Base-by-base conservation (phyloP, 2,329 filamentous ascomycete genomes). In the Penicillium sp. region DNA sequence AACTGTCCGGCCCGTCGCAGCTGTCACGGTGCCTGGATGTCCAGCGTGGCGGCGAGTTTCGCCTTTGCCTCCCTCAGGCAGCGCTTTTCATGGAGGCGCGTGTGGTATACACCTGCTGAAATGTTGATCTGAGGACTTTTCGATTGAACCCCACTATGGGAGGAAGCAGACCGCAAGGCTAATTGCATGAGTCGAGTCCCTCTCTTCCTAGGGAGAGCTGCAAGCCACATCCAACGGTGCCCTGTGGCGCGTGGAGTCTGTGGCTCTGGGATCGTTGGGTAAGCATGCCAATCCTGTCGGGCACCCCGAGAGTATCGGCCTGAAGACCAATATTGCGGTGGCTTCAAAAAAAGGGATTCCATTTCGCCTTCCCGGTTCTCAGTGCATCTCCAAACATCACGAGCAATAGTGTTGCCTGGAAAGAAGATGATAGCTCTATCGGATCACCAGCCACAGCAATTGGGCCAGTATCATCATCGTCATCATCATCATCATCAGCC, bases 201-300 rank as follows among this genome's bases (percentile, higher is more conserved):
- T 37, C 17, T 17, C 25, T 13, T 13, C 25, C 15, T 8, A 31
- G 19, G 21, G 7, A n/a, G 14, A 47, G 25, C 31, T 47, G 36
- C 35, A 47, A 47, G 52, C 52, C 52, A 52, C 52, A 52, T 20
- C 31, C 15, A 48, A 53, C 46, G 46, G 43, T 44, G 42, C 38
- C 30, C 15, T 50, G 50, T 55, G 52, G 52, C 48, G 42, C 36
- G 36, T 39, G 30, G 40, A 39, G 21, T 28, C 37, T 13, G 7
- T 23, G 11, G 21, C 21, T 11, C 21, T 7, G 20, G 33, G 18
- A n/a, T n/a, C n/a, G 29, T 43, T 37, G 36, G 41, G 21, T 21
- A 40, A 47, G 18, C 10, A 28, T 19, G 18, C 39, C 32, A 37
- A 36, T 36, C 34, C 35, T 14, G 16, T 53, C 49, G 51, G 50